Evolutionary conservation across 345 rosid species (phyloP), one percentile per base, ranked within the genome.

Genomic region (Hypericum perforatum): DNA sequence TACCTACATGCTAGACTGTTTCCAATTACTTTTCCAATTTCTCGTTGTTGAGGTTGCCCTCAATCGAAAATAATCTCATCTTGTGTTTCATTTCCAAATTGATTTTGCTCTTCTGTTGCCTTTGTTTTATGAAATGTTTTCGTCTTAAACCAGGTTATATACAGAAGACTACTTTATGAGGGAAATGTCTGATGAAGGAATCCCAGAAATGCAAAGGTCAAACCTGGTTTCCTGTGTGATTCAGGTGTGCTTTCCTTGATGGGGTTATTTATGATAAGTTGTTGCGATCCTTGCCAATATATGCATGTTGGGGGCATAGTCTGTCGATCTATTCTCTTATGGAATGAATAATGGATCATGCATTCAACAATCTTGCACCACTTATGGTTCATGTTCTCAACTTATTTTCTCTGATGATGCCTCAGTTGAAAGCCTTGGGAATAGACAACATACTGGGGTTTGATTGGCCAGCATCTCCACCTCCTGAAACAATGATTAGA

Each of bases 171-270:
- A 81, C 69, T 85, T 85, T 76, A 52, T 73, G 47, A 92, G 76
- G 0, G 78, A 92, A 74, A 92, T 92, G 95, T 60, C 94, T 59
- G 68, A 69, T 22, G 82, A 79, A 70, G 98, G 91, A 45, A 85
- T 88, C 61, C 98, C 96, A 0, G 98, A 92, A 80, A 92, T 92
- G 57, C 86, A 92, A 68, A 78, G 98, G 63, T 88, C 98, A 65
- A 88, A 78, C 63, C 95, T 92, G 56, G 90, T 85, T 62, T 81
- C 96, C 46, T 76, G 86, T 46, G 82, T 92, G 41, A 88, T 92
- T 63, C 96, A 91, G 92, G 98, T 79, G 64, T 63, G 65, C 14
- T 7, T 41, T 44, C 59, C 58, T 22, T 22, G 32, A 22, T 22
- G 32, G 32, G 32, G 32, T 22, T 22, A 22, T 22, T 22, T 22